These are phyloP conservation scores for Metroxylon sagu DNA, from an alignment of 176 grass and related monocot genomes.

Conservation along the genomic window DNA sequence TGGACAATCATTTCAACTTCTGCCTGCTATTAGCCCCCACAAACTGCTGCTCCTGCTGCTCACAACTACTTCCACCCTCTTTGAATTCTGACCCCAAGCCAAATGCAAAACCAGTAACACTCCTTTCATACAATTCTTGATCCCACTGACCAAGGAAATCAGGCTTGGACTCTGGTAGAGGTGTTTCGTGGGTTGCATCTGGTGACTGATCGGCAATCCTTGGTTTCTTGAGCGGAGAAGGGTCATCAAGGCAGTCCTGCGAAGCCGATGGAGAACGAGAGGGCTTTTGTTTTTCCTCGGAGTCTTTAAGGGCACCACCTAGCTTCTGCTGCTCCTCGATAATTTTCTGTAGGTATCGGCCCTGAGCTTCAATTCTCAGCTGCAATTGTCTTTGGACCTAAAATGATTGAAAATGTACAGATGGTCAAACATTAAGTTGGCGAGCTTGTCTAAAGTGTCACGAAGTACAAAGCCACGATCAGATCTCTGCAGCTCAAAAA, in stretches of 20 bases:
- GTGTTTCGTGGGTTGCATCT: slow-evolving; percentile 26
- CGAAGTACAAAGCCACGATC: too few species aligned
- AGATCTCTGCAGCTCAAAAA: too few species aligned
- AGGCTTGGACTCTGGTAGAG: slow-evolving; percentile 43
- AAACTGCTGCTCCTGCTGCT: slow-evolving; percentile 16
- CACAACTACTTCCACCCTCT: slow-evolving; percentile 27
- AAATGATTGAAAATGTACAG: slow-evolving; percentile 1
- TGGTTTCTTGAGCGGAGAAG: slow-evolving; percentile 44
- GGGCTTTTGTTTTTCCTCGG: slow-evolving; percentile 43
- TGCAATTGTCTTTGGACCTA: slow-evolving; percentile 96
- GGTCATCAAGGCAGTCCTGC: slow-evolving; percentile 42
- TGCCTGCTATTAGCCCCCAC: neutral
- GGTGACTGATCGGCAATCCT: slow-evolving; percentile 31
- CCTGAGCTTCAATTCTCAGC: slow-evolving; percentile 93
- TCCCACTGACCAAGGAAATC: slow-evolving; percentile 64
- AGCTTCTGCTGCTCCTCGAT: slow-evolving; percentile 90
- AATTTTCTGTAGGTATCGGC: slow-evolving; percentile 89
- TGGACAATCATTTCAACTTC: neutral
- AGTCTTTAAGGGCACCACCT: slow-evolving; percentile 38
- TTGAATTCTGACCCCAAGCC: slow-evolving; percentile 34
- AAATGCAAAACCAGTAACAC: slow-evolving; percentile 20
- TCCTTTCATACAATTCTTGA: slow-evolving; percentile 44
- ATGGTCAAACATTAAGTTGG: too few species aligned
- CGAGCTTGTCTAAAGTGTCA: neutral
- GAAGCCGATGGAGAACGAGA: slow-evolving; percentile 38